A percentile compares a stretch with the other conserved stretches of the same genome.
Conservation (phyloP, 1,284 basidiomycete species). For the Afroboletus lepidellus region DNA sequence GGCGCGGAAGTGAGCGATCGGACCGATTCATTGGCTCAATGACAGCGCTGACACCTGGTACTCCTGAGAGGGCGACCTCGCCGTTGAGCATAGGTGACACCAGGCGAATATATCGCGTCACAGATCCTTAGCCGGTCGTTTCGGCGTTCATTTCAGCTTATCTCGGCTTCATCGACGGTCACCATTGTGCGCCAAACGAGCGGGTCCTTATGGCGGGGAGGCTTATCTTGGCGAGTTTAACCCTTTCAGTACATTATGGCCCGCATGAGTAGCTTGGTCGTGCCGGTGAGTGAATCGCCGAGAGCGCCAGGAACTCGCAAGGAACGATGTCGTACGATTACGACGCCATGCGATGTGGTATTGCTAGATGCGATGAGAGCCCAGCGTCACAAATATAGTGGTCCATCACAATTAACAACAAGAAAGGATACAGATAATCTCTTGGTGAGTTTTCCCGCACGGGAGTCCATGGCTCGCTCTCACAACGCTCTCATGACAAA, state of each 20-base stretch:
- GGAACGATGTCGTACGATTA: slow-evolving; percentile 30
- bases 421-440: slow-evolving; percentile 28
- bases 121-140: slow-evolving; percentile 20
- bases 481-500: slow-evolving; percentile 16
- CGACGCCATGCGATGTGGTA: slow-evolving; percentile 15
- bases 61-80: slow-evolving; percentile 14
- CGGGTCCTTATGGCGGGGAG: not conserved
- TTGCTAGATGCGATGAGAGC: slow-evolving; percentile 22
- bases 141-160: slow-evolving; percentile 6
- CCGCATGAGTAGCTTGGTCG: not conserved
- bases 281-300: slow-evolving; percentile 1
- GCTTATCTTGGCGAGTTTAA: not conserved
- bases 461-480: slow-evolving; percentile 10
- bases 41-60: slow-evolving; percentile 12
- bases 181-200: slow-evolving; percentile 2
- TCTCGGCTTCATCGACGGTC: slow-evolving; percentile 4
- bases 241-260: slow-evolving; percentile 1
- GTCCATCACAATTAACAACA: slow-evolving; percentile 33
- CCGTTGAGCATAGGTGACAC: slow-evolving; percentile 16
- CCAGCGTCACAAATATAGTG: slow-evolving; percentile 27
- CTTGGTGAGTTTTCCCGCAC: slow-evolving; percentile 16
- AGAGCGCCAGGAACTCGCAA: slow-evolving; percentile 24
- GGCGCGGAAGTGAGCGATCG: slow-evolving; percentile 31
- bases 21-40: slow-evolving; percentile 19
- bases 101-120: slow-evolving; percentile 30